Conservation (phyloP, 208 protist genomes). For the Acanthamoeba polyphaga region DNA sequence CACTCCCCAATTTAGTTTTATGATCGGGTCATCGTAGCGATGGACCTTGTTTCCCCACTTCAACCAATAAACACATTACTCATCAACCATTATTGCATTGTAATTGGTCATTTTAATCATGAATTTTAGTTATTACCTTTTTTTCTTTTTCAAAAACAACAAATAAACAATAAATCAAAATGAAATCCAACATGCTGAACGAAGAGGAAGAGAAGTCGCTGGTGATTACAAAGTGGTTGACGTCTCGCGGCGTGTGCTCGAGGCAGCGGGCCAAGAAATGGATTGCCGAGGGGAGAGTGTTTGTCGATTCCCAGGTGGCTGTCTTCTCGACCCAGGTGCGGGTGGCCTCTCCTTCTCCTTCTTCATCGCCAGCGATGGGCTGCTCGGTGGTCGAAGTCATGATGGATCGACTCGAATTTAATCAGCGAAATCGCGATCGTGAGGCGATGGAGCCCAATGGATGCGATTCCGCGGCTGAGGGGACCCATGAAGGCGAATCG, state of each 20-base stretch:
- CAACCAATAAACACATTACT: no score
- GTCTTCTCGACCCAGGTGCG: conserved; percentile 27
- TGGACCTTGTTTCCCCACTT: no score
- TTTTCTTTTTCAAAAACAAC: no score
- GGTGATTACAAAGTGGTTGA: neutral
- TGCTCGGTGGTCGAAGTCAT: neutral
- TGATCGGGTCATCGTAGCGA: no score
- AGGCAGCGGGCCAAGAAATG: conserved; percentile 38
- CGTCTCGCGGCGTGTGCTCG: conserved; percentile 4
- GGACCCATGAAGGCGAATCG: neutral
- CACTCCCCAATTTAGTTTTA: no score
- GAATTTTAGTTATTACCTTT: no score
- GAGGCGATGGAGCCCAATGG: neutral
- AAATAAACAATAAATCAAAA: no score
- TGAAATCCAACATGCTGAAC: no score
- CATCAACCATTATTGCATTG: no score
- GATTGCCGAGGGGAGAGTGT: neutral
- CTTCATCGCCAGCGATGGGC: neutral
- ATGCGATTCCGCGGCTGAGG: neutral
- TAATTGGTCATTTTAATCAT: no score
- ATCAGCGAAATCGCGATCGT: neutral
- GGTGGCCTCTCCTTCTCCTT: neutral
- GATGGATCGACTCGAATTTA: neutral
- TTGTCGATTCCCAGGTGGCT: neutral
- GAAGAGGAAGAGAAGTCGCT: neutral